Base-by-base conservation (phyloP, 306 rosid species). In the Hylodesmum podocarpum region DNA sequence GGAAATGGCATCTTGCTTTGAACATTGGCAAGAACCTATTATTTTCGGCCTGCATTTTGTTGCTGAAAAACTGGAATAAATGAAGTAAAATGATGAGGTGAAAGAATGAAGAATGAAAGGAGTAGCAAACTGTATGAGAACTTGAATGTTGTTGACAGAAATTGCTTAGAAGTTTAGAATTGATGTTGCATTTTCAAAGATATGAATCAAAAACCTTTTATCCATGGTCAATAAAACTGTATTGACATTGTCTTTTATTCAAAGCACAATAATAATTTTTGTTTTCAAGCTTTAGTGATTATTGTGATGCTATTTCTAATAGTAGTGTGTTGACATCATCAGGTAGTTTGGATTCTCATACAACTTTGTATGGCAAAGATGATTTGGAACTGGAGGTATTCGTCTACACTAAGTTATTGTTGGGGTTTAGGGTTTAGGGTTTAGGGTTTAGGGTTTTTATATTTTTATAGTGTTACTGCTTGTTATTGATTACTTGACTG, bases 381-480 rank as follows among this genome's bases (percentile, higher is more conserved):
- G 92, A 87, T 41, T 87, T 90, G 78, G 84, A 86, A 84, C 82
- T 90, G 75, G 94, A 86, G 86, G 99, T 95, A 92, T 65, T 85
- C 82, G 67, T 78, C 83, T 85, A 44, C 84, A 72, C 72, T 62
- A 29, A 28, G 54, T 76, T 82, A 68, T 64, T 74, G 21, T 53
- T 73, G 40, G 61, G 74, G 28, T 80, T n/a, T n/a, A n/a, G n/a
- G n/a, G n/a, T n/a, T n/a, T n/a, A n/a, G n/a, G n/a, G n/a, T n/a
- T n/a, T n/a, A n/a, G n/a, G n/a, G n/a, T n/a, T n/a, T n/a, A n/a
- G n/a, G n/a, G n/a, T n/a, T n/a, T n/a, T n/a, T 15, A 12, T 58
- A 54, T 29, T 8, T 71, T 61, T 67, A 21, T 57, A 27, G 44
- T 73, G 37, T 11, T 47, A 12, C 50, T 73, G 73, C n/a, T 47